Evolutionary conservation across 768 basidiomycete genomes (phyloP), one percentile per base, ranked within the genome.

Genomic region (Rhizopogon vulgaris): DNA sequence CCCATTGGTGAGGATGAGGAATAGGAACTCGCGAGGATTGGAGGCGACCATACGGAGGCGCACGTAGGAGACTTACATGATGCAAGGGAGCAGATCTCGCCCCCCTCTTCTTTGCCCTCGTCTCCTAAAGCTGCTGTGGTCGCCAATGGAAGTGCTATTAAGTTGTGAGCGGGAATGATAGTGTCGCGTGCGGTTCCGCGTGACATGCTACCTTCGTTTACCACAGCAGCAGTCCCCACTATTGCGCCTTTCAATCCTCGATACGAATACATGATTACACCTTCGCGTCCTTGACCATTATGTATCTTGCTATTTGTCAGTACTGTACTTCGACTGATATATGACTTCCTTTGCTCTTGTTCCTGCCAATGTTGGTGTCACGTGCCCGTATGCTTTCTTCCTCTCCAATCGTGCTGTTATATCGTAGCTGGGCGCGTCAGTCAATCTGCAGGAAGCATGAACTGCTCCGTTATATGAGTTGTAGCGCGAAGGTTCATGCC

Each of bases 21-120:
- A 75, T 78, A 78, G 78, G 77, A 78, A 78, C 67, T 78, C 68
- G 65, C 68, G 77, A 78, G 77, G 77, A 74, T 78, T 75, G 71
- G 64, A 61, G 62, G 62, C 56, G 67, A 62, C 50, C 60, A 47
- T 48, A 51, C 55, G 58, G 63, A 60, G 47, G 65, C 64, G 53
- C 57, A 46, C 53, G 62, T 59, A 56, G 63, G 63, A 58, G 63
- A 56, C 48, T 51, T 47, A 15, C 47, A 51, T 17, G 50, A 42
- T 38, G 28, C 27, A 39, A 45, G 56, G 39, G 58, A 55, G 53
- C 60, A 52, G 51, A 46, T 39, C 41, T 43, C 54, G 18, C 48
- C 41, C 46, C 54, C 54, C 27, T 55, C 58, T 50, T 46, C 45
- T 48, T 55, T 51, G 45, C 55, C 57, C 45, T 48, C 37, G 28